Evolutionary conservation across 352 stramenopile species (phyloP), one percentile per base, ranked within the genome.

Genomic region (Lagenidium giganteum): DNA sequence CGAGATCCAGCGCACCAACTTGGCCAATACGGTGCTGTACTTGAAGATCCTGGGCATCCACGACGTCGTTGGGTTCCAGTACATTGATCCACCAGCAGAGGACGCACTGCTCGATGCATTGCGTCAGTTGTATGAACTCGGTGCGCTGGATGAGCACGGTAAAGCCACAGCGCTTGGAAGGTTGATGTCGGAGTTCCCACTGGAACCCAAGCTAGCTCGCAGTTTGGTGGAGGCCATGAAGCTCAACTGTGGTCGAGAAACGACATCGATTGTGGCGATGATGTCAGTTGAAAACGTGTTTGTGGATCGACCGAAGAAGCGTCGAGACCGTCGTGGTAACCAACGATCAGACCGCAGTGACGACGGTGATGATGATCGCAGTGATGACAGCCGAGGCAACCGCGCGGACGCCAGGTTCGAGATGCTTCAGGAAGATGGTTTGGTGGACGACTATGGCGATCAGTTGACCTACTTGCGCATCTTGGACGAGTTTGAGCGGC

Each of bases 1-100:
- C 1, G 95, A 99, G 67, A 98, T 99, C 59, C 71, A 98, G 27
- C 73, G 95, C 25, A 95, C 81, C 3, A 91, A 95, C 37, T 53
- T 98, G 53, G 82, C 71, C 34, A 96, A 87, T 54, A 93, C 94
- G 2, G 93, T 99, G 13, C 68, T 99, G 47, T 76, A 74, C 31
- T 56, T 87, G 0, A 84, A 84, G 42, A 26, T 81, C 0, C 48
- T 87, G 8, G 70, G 74, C 6, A 73, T 87, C 28, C 43, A 67
- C 11, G 70, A 87, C 32, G 70, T 87, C 14, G 24, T 86, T 7
- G 61, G 61, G 6, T 86, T 86, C 30, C 47, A 64, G 18, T 86
- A 81, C 21, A 34, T 86, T 26, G 73, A 86, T 23, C 65, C 70
- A 16, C 73, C 73, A 2, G 65, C 74, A 8, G 54, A 80, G 54